Evolutionary conservation across 2,329 filamentous ascomycete genomes (phyloP).

Genomic region (Trichophyton rubrum): DNA sequence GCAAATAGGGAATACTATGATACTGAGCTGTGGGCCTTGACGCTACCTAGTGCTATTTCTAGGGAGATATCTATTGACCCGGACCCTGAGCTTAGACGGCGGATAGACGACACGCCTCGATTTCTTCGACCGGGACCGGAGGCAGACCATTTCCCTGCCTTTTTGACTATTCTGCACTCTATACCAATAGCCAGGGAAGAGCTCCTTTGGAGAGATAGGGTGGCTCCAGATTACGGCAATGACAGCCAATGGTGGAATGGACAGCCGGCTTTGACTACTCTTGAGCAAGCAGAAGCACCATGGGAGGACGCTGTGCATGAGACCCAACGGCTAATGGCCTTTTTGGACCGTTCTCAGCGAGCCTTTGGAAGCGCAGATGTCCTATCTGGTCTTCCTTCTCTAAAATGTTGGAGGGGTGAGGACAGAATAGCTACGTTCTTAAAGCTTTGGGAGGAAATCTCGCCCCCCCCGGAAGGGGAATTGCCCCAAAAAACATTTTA

Average conservation of each 20-base stretch:
- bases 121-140: slow-evolving; percentile 46
- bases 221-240: slow-evolving; percentile 41
- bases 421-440: slow-evolving; percentile 35
- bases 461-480: slow-evolving; percentile 30
- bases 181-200: slow-evolving; percentile 48
- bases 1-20: slow-evolving; percentile 45
- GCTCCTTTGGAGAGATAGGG: slow-evolving; percentile 38
- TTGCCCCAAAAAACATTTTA: slow-evolving; percentile 35
- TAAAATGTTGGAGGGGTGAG: slow-evolving; percentile 19
- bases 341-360: slow-evolving; percentile 45
- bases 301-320: slow-evolving; percentile 41
- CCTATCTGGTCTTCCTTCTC: slow-evolving; percentile 23
- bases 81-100: slow-evolving; percentile 38
- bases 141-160: slow-evolving; percentile 42
- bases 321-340: slow-evolving; percentile 49
- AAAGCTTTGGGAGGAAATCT: slow-evolving; percentile 38
- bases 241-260: slow-evolving; percentile 53
- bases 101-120: slow-evolving; percentile 38
- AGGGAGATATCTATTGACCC: slow-evolving; percentile 45
- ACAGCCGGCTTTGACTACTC: slow-evolving; percentile 26
- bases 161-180: slow-evolving; percentile 50
- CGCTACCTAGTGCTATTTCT: slow-evolving; percentile 33
- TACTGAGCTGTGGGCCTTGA: slow-evolving; percentile 43
- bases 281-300: slow-evolving; percentile 14
- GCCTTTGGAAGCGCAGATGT: slow-evolving; percentile 46